phyloP scores from a whole-genome alignment of 176 grass and related monocot genomes.

The Aegilops umbellulata region DNA sequence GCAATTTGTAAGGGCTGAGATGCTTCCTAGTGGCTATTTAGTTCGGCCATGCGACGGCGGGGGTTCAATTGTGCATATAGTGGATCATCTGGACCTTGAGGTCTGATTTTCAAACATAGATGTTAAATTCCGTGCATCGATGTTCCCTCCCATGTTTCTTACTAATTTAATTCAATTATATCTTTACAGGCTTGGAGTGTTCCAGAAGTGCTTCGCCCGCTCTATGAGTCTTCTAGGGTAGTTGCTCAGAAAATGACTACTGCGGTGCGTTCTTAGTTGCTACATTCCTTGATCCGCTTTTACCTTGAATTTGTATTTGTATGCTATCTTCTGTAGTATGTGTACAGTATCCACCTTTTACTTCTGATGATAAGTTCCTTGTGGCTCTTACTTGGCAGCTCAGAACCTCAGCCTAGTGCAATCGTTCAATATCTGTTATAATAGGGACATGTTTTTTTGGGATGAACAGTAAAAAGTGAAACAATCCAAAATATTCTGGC shows the following conservation, averaged over 20 bases:
- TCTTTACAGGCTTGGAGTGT: constrained; percentile 81
- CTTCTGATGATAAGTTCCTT: background rate
- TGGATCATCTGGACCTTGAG: constrained; percentile 96
- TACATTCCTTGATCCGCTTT: background rate
- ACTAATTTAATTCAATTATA: constrained; percentile 13
- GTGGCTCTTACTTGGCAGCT: background rate
- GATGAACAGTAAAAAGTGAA: background rate
- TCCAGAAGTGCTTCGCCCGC: constrained; percentile 91
- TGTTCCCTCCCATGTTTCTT: background rate
- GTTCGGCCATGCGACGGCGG: constrained; percentile 86
- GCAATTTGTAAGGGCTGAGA: constrained; percentile 97
- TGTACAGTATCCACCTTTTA: background rate
- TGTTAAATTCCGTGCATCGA: background rate
- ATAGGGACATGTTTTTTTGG: background rate
- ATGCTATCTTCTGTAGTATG: background rate
- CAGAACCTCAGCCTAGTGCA: background rate
- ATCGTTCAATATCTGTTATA: background rate
- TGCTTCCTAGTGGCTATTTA: constrained; percentile 95
- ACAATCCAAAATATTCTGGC: background rate
- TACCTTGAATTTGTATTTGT: background rate
- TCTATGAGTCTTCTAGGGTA: constrained; percentile 87
- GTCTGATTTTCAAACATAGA: constrained; percentile 33
- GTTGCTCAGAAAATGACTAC: constrained; percentile 99
- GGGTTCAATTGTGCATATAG: constrained; percentile 94
- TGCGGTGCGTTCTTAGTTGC: constrained; percentile 57